These are phyloP conservation scores for Microsporum audouinii DNA, from an alignment of 2,329 filamentous ascomycete species.

Conservation along the genomic window DNA sequence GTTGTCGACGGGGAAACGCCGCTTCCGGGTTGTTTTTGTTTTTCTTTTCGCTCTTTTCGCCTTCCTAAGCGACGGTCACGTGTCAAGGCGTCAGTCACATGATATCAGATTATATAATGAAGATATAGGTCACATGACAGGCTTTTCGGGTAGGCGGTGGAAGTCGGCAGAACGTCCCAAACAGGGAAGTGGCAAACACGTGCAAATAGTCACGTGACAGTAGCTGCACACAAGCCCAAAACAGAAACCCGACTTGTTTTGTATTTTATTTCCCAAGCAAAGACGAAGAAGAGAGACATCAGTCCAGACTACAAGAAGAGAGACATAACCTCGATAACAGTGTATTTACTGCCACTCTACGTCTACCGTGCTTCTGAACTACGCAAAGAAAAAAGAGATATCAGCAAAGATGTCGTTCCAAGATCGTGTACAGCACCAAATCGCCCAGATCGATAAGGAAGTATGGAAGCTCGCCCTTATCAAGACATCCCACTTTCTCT, in stretches of 20 bases:
- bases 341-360: neutral
- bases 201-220: neutral
- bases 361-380: neutral
- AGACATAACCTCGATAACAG: too few species aligned
- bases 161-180: neutral
- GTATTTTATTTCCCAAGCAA: too few species aligned
- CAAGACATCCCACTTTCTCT: neutral
- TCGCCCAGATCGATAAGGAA: conserved; percentile 59
- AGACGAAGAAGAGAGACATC: too few species aligned
- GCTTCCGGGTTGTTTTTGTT: conserved; percentile 4
- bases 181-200: neutral
- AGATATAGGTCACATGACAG: neutral
- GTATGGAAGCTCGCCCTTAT: conserved; percentile 26
- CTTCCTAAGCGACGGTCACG: neutral
- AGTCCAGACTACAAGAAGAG: too few species aligned
- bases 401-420: conserved; percentile 35
- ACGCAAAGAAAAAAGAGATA: neutral
- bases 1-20: conserved; percentile 18
- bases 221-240: neutral
- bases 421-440: conserved; percentile 51
- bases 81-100: neutral
- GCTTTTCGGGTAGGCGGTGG: neutral
- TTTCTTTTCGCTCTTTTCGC: conserved; percentile 1
- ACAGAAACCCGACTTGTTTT: neutral
- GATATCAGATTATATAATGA: neutral